Evolutionary conservation across 345 rosid species (phyloP).

Genomic region (Rhizophora apiculata): DNA sequence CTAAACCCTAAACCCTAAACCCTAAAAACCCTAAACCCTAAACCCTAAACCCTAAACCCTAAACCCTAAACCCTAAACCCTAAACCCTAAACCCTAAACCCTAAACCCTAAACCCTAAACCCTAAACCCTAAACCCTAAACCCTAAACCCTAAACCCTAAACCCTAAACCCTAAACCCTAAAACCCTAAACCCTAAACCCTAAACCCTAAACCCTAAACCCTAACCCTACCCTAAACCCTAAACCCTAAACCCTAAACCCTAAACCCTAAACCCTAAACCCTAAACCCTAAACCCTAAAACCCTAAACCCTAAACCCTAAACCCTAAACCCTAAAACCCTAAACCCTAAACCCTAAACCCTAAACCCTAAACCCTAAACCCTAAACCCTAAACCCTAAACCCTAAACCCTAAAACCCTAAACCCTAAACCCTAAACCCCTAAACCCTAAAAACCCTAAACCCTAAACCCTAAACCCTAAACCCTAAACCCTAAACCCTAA

Average conservation of each 20-base stretch:
- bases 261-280: slow-evolving; percentile 21
- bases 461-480: slow-evolving; percentile 20
- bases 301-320: slow-evolving; percentile 12
- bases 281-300: slow-evolving; percentile 7
- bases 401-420: slow-evolving; percentile 13
- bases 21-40: no score
- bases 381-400: slow-evolving; percentile 7
- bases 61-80: no score
- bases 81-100: no score
- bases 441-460: slow-evolving; percentile 16
- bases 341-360: no score
- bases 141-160: no score
- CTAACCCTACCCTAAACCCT: slow-evolving; percentile 20
- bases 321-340: slow-evolving; percentile 6
- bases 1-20: no score
- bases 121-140: no score
- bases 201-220: slow-evolving; percentile 17
- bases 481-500: neutral
- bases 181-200: slow-evolving; percentile 15
- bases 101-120: no score
- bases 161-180: no score
- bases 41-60: no score
- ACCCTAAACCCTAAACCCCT: slow-evolving; percentile 14
- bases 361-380: slow-evolving; percentile 20
- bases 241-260: slow-evolving; percentile 15